Evolutionary conservation across 2,329 filamentous ascomycete species (phyloP).

Genomic region (Neopestalotiopsis clavispora): DNA sequence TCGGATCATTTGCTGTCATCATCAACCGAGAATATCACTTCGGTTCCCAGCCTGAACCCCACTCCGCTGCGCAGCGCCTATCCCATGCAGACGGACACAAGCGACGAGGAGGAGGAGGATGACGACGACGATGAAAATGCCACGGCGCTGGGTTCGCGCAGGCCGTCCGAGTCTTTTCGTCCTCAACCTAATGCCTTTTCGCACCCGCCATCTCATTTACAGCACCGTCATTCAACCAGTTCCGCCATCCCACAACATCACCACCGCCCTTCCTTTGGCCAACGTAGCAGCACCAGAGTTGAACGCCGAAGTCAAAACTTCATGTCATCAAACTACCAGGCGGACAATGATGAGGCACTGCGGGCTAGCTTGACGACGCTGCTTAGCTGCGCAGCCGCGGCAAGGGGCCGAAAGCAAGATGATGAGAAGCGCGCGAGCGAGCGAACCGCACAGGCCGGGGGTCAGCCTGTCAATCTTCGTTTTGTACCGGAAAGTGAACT

Average conservation of each 20-base stretch:
- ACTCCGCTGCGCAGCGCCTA: conserved; percentile 42
- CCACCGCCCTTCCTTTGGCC: conserved; percentile 53
- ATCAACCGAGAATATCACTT: conserved; percentile 58
- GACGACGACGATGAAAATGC: conserved; percentile 74
- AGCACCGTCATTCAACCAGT: conserved; percentile 55
- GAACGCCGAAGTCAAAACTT: conserved; percentile 61
- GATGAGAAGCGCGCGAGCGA: conserved; percentile 46
- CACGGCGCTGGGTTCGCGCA: conserved; percentile 72
- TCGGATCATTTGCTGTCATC: conserved; percentile 72
- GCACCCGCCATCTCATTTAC: conserved; percentile 69
- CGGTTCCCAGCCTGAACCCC: conserved; percentile 35
- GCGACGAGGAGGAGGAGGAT: conserved; percentile 59
- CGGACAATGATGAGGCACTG: conserved; percentile 91
- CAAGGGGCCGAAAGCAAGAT: conserved; percentile 77
- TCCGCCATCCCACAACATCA: conserved; percentile 54
- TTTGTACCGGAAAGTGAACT: conserved; percentile 67
- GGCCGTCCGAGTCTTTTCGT: conserved; percentile 67
- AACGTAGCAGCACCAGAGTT: conserved; percentile 51
- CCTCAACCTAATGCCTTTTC: conserved; percentile 94
- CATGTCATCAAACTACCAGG: conserved; percentile 76
- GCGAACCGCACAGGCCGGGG: conserved; percentile 47
- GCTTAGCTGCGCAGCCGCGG: conserved; percentile 91
- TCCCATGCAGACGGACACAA: conserved; percentile 47
- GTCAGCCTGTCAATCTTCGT: conserved; percentile 62
- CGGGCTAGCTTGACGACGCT: conserved; percentile 93